Conservation (phyloP, 2,329 filamentous ascomycete genomes). For the Spiromastix sp. region DNA sequence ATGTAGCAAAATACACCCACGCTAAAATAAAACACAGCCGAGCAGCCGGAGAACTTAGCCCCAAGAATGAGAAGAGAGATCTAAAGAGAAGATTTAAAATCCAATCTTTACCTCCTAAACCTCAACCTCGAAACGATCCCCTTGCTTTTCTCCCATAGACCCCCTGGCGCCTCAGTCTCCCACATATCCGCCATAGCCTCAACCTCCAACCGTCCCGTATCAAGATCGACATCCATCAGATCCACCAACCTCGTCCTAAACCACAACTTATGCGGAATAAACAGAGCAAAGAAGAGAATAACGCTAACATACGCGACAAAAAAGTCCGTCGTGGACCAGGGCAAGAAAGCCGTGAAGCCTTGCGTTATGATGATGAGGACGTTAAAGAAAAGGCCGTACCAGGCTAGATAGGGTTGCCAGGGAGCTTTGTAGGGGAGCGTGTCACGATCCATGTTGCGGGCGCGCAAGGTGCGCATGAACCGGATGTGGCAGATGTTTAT, state of each 20-base stretch:
- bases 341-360: conserved; percentile 59
- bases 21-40: no score
- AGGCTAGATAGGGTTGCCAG: conserved; percentile 54
- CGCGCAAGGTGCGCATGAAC: conserved; percentile 51
- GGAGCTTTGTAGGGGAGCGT: conserved; percentile 52
- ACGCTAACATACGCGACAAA: conserved; percentile 56
- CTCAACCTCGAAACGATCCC: no score
- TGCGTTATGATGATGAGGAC: conserved; percentile 55
- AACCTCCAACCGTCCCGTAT: conserved; percentile 27
- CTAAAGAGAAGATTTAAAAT: no score
- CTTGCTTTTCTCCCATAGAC: conserved; percentile 19
- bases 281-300: conserved; percentile 52
- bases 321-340: conserved; percentile 51
- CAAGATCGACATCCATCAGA: conserved; percentile 32
- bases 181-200: conserved; percentile 28
- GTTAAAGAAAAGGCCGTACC: conserved; percentile 57
- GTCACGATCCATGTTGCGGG: conserved; percentile 47
- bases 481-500: conserved; percentile 48
- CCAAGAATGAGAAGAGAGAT: no score
- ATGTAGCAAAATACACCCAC: no score
- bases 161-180: conserved; percentile 22
- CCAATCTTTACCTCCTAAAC: no score
- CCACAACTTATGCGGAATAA: conserved; percentile 48
- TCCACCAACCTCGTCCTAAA: conserved; percentile 27
- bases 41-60: no score